Base-by-base conservation (phyloP, 352 stramenopile species). In the Globisporangium sylvaticum region DNA sequence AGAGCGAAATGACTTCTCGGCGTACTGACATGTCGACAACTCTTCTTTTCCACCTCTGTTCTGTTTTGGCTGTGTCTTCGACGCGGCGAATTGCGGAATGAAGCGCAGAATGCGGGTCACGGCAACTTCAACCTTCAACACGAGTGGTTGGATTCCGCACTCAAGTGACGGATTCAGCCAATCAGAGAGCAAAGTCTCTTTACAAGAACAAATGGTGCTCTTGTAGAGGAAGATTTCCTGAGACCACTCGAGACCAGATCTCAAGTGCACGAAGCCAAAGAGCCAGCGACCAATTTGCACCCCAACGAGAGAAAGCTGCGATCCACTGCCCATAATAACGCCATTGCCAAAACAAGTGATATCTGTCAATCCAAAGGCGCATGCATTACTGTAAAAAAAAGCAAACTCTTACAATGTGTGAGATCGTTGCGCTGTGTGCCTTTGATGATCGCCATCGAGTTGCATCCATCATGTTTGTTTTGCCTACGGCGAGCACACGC, bases 1-100 rank as follows among this genome's bases (percentile, higher is more conserved):
- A 90, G 61, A 93, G 81, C 31, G 84, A 88, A 44, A 93, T 68
- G 27, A 93, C 77, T 60, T 93, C 84, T 52, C 78, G 75, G 34
- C 77, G 84, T 59, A 91, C 71, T 20, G 81, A 76, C 84, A 93
- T 93, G 32, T 44, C 18, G 48, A 25, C 20, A 1, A 32, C n/a
- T 39, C 53, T 57, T 42, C 20, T 24, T 27, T 34, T 37, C 5
- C 20, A 9, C 24, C 31, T 39, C 32, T n/a, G 0, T 8, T 48
- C 44, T 27, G n/a, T 25, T 12, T 53, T 54, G 3, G 37, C 12
- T 15, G 4, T 37, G 37, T 22, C 25, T 54, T 62, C 54, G 10
- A 25, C 53, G 37, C 20, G 42, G 34, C 15, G 37, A 70, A 66
- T 42, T 65, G 58, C 48, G 58, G 48, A 42, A 48, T 70, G 48